A percentile compares a stretch with the other conserved stretches of the same genome.
phyloP scores from a whole-genome alignment of 441 rosid species.

The Metrosideros polymorpha region DNA sequence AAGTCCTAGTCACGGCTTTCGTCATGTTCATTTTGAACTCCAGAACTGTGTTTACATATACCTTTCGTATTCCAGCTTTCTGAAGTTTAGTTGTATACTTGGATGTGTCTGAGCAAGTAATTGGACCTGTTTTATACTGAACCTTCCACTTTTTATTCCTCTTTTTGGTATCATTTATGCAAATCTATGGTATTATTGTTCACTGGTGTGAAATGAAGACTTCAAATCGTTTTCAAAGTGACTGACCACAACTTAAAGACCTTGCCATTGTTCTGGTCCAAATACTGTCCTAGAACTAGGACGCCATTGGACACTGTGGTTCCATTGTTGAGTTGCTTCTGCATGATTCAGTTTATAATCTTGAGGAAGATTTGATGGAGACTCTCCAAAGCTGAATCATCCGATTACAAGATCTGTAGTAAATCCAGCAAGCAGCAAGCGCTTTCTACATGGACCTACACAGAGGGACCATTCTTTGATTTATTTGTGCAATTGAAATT shows the following conservation, averaged over 20 bases:
- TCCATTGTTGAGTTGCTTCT: not conserved
- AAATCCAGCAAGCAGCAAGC: not conserved
- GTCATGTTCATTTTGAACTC: not conserved
- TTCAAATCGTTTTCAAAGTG: not conserved
- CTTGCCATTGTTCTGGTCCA: not conserved
- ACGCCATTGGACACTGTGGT: not conserved
- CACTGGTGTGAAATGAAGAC: no score
- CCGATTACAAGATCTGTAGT: not conserved
- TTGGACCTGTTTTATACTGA: not conserved
- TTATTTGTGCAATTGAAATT: no score
- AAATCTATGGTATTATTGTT: no score
- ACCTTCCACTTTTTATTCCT: not conserved
- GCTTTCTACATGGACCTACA: not conserved
- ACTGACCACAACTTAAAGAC: not conserved
- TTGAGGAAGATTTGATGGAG: not conserved
- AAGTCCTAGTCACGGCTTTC: not conserved
- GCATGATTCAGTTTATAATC: not conserved
- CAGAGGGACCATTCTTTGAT: no score
- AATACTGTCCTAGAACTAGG: not conserved
- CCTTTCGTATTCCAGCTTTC: not conserved
- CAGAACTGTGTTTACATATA: not conserved
- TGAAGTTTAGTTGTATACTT: not conserved
- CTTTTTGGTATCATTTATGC: not conserved
- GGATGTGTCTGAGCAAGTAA: not conserved
- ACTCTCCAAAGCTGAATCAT: not conserved